Base-by-base conservation (phyloP, 306 rosid species). In the Gillenia trifoliata region DNA sequence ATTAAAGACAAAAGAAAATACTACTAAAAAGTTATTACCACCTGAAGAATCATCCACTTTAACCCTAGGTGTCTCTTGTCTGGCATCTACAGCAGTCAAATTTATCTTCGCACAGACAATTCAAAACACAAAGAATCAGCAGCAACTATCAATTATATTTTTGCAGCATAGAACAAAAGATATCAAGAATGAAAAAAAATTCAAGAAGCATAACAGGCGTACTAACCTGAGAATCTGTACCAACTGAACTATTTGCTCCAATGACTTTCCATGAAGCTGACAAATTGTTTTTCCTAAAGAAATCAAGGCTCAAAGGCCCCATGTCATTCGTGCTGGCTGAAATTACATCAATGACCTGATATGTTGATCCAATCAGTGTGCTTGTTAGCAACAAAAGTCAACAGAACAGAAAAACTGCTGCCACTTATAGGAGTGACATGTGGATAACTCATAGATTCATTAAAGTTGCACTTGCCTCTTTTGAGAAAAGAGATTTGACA, bases 281-380 rank as follows among this genome's bases (percentile, higher is more conserved):
- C 79, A 90, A 76, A 71, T 86, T 92, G 52, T 80, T 89, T 85
- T 92, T 90, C 55, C 88, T 85, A 75, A 95, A 86, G 79, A 77
- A 78, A 75, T 90, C 98, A 77, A 92, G 96, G 83, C 91, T 90
- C 80, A 85, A 71, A 82, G 96, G 92, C 73, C 98, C 98, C 89
- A 81, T 77, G 77, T 90, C 96, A 85, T 85, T 82, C 70, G 93
- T 89, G 80, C 90, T 83, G 72, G 93, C 85, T 26, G 82, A 78
- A 74, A 95, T 85, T 80, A 89, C 86, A 84, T 95, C 93, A 77
- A 95, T 80, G 59, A 90, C 93, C 99, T 95, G 87, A 75, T 70
- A 83, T 57, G 68, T 74, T 75, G 74, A 49, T 64, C 81, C 52
- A 31, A 75, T 66, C 68, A 89, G 83, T 70, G 34, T 74, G 31